Conservation (phyloP, 2,329 filamentous ascomycete genomes). For the Ophiocordyceps robertsii region DNA sequence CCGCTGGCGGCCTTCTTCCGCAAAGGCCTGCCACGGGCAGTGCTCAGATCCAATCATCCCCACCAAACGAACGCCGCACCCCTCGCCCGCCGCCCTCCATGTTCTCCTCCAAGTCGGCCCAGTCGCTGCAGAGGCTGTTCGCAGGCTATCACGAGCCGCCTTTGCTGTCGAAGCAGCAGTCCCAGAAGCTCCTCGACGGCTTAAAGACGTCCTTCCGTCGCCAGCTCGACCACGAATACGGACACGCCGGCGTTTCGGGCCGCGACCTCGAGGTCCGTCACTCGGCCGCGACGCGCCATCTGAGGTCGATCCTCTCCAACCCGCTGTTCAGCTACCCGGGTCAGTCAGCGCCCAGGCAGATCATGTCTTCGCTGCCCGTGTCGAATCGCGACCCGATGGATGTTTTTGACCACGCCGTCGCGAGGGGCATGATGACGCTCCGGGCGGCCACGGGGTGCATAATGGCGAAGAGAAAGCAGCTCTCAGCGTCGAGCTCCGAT, state of each 20-base stretch:
- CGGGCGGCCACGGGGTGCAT: constrained; percentile 40
- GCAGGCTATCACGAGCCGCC: constrained; percentile 36
- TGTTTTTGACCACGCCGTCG: constrained; percentile 42
- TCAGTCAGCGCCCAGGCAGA: constrained; percentile 5
- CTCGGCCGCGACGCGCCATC: constrained; percentile 28
- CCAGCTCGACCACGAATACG: constrained; percentile 45
- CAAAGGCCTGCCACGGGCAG: too few relatives aligned
- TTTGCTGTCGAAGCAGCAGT: constrained; percentile 34
- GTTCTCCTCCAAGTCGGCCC: constrained; percentile 23
- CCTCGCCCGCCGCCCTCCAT: constrained; percentile 9
- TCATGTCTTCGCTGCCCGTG: constrained; percentile 2
- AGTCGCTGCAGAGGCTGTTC: constrained; percentile 24
- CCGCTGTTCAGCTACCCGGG: constrained; percentile 34
- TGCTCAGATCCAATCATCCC: too few relatives aligned
- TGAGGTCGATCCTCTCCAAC: constrained; percentile 43
- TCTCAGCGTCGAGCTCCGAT: constrained; percentile 12
- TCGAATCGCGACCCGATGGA: constrained; percentile 32
- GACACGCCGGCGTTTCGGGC: constrained; percentile 17
- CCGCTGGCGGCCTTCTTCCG: too few relatives aligned
- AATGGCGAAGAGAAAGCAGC: constrained; percentile 29
- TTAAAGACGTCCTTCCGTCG: constrained; percentile 44
- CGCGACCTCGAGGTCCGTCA: constrained; percentile 17
- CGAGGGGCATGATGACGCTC: constrained; percentile 41
- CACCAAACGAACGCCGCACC: not conserved
- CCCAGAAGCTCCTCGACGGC: constrained; percentile 39